These are phyloP conservation scores for Trichoderma oligosporum DNA, from an alignment of 2,329 filamentous ascomycete species.

Conservation along the genomic window DNA sequence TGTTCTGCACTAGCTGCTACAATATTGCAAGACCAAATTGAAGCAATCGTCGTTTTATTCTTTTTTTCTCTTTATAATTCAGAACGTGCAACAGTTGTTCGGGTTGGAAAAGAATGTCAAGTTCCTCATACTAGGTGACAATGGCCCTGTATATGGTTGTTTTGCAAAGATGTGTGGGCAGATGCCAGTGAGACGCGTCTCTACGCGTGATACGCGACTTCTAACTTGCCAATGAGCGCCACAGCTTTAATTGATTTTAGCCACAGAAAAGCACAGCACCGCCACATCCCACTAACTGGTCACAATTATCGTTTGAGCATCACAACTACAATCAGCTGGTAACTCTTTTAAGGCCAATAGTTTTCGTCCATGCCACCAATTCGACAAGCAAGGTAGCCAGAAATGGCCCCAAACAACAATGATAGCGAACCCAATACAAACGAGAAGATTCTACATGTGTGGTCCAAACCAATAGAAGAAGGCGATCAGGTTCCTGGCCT, in stretches of 20 bases:
- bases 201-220: slow-evolving; percentile 32
- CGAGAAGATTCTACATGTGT: slow-evolving; percentile 36
- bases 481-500: slow-evolving; percentile 21
- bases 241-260: slow-evolving; percentile 34
- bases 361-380: slow-evolving; percentile 13
- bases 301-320: slow-evolving; percentile 15
- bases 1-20: background rate
- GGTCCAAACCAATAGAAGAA: slow-evolving; percentile 35
- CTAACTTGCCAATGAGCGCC: slow-evolving; percentile 25
- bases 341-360: background rate
- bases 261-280: slow-evolving; percentile 17
- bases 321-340: background rate
- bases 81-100: background rate
- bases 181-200: slow-evolving; percentile 31
- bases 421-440: slow-evolving; percentile 26
- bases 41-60: background rate
- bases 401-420: slow-evolving; percentile 34
- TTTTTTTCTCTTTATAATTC: background rate
- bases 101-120: slow-evolving; percentile 1
- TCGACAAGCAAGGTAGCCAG: slow-evolving; percentile 30
- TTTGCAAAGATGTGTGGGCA: slow-evolving; percentile 8
- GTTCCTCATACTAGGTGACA: background rate
- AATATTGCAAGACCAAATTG: background rate
- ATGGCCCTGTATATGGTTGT: slow-evolving; percentile 1
- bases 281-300: slow-evolving; percentile 10